phyloP scores from a whole-genome alignment of 192 early-diverging fungal species.

The Umbelopsis isabellina region DNA sequence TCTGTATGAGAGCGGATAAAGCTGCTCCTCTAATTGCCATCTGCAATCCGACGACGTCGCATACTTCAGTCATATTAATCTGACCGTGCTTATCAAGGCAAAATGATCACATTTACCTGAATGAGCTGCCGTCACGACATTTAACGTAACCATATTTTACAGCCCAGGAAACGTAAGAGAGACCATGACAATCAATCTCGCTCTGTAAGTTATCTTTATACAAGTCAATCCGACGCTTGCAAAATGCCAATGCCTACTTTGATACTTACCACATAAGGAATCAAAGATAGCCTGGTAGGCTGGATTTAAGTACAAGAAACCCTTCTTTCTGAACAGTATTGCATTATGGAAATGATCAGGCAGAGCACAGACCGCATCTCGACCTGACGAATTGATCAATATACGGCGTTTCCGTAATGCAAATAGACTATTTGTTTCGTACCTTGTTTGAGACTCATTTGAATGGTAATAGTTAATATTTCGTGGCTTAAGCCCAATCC shows the following conservation, averaged over 20 bases:
- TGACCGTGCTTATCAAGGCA: too few relatives aligned
- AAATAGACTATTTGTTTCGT: background rate
- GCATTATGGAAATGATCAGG: slow-evolving; percentile 28
- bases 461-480: background rate
- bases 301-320: slow-evolving; percentile 22
- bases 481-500: background rate
- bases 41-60: background rate
- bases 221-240: background rate
- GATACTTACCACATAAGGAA: slow-evolving; percentile 16
- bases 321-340: slow-evolving; percentile 14
- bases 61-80: too few relatives aligned
- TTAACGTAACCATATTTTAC: slow-evolving; percentile 21
- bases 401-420: background rate
- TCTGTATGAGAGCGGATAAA: slow-evolving; percentile 7
- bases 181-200: slow-evolving; percentile 12
- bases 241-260: background rate
- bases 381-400: background rate
- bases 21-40: slow-evolving; percentile 24
- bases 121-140: background rate
- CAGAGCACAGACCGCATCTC: slow-evolving; percentile 18
- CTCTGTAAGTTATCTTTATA: background rate
- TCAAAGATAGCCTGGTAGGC: slow-evolving; percentile 28
- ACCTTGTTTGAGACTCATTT: background rate
- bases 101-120: background rate
- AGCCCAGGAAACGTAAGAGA: slow-evolving; percentile 20